These are phyloP conservation scores for Chalciporus pseudorubinellus DNA, from an alignment of 768 basidiomycete genomes.

Conservation along the genomic window DNA sequence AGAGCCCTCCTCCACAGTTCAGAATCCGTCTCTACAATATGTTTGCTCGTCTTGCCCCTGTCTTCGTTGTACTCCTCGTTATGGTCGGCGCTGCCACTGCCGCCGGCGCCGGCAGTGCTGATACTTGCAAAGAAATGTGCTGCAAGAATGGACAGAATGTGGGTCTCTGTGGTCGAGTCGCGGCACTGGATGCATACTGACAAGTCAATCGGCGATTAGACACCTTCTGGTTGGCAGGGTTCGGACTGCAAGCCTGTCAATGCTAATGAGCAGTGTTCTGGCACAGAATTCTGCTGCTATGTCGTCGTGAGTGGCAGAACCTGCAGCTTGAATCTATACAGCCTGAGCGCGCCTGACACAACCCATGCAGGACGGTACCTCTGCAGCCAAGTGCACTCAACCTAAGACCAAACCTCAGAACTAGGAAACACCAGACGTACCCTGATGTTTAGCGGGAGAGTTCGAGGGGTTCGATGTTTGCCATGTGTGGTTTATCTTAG, in stretches of 20 bases:
- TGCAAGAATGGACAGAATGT: background rate
- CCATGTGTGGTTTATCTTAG: too few relatives aligned
- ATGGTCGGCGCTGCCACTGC: background rate
- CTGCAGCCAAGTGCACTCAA: background rate
- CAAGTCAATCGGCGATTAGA: background rate
- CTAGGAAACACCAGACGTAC: too few relatives aligned
- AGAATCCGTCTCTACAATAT: background rate
- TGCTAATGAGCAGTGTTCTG: background rate
- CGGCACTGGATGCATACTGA: background rate
- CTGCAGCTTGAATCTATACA: background rate
- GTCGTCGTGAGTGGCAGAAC: background rate
- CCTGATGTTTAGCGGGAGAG: too few relatives aligned
- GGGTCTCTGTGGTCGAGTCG: background rate
- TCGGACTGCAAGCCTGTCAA: background rate
- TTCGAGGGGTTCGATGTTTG: too few relatives aligned
- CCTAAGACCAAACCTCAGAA: too few relatives aligned
- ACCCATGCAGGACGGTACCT: background rate
- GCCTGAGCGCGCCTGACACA: background rate
- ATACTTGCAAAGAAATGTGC: background rate
- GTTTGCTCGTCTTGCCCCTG: background rate
- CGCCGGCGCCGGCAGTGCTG: too few relatives aligned
- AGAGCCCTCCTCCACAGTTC: background rate
- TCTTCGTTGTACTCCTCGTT: background rate
- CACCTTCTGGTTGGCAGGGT: background rate
- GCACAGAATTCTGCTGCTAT: background rate